Base-by-base conservation (phyloP, 2,329 filamentous ascomycete species). In the Phyllosticta citribraziliensis region DNA sequence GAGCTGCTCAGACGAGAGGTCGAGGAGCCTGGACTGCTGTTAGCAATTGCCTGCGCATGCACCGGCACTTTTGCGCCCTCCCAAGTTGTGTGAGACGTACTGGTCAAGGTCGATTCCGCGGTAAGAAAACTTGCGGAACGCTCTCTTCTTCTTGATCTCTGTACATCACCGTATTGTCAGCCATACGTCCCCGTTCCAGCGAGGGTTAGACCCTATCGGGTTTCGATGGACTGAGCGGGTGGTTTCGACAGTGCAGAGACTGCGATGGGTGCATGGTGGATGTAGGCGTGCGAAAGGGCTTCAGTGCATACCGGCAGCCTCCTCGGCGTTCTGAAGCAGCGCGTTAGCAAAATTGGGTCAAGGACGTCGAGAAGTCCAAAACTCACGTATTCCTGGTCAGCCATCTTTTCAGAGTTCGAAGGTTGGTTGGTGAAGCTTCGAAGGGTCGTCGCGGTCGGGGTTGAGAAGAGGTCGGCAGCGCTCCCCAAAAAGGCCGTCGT, bases 91-190 rank as follows among this genome's bases (percentile, higher is more conserved):
- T 19, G 27, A 47, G 67, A 83, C 91, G 76, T 92, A 97, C 93
- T 96, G 90, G 80, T 99, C 94, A 80, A 99, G 92, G 81, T 99
- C 94, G 80, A 99, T 90, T 77, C 94, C 94, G 78, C 94, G 90
- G 90, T 97, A 99, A 72, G 92, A 94, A 80, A 97, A 99, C 88
- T 97, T 99, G 84, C 91, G 89, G 89, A 97, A 97, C 73, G 91
- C 84, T 93, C 94, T 96, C 85, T 88, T 96, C 86, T 90, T 96
- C 91, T 97, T 99, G 82, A 99, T 84, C 89, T 97, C 94, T 62
- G 60, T 53, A 47, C 30, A 55, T 62, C 55, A 58, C 60, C 55
- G 22, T 55, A 6, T 55, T 55, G 60, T 62, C 60, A 62, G 60
- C 60, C 60, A 62, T 58, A 55, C 58, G 56, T 57, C 60, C 60